These are phyloP conservation scores for Berkeleyomyces basicola DNA, from an alignment of 2,329 filamentous ascomycete genomes.

Conservation along the genomic window DNA sequence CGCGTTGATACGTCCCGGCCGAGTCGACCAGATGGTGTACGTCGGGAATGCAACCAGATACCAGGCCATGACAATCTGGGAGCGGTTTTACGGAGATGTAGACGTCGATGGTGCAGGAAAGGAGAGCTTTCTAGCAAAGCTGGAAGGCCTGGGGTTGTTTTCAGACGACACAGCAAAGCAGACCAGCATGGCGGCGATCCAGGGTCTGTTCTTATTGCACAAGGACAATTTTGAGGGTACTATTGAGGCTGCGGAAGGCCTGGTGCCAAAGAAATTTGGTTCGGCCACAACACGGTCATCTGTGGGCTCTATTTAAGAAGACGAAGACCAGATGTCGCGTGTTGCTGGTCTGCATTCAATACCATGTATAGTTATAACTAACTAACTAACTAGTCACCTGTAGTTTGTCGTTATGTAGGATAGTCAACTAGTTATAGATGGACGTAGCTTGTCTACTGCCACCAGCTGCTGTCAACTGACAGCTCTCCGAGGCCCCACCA, in stretches of 20 bases:
- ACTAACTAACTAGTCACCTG: too few species aligned
- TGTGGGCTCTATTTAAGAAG: conserved; percentile 8
- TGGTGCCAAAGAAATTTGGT: conserved; percentile 42
- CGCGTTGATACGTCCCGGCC: conserved; percentile 74
- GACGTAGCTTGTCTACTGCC: not conserved
- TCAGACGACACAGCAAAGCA: conserved; percentile 32
- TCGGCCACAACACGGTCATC: conserved; percentile 20
- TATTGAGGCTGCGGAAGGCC: conserved; percentile 57
- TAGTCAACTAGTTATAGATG: too few species aligned
- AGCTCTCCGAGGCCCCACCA: conserved; percentile 5
- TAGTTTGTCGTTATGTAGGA: too few species aligned
- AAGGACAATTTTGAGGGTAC: conserved; percentile 82
- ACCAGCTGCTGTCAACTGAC: not conserved
- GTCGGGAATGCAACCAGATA: conserved; percentile 75
- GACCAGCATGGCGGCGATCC: conserved; percentile 80
- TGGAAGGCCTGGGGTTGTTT: conserved; percentile 56
- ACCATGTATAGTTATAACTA: too few species aligned
- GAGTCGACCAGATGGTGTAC: conserved; percentile 83
- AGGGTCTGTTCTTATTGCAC: conserved; percentile 89
- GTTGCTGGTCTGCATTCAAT: too few species aligned
- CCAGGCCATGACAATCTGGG: conserved; percentile 80
- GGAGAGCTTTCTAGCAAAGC: conserved; percentile 50
- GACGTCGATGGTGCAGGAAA: conserved; percentile 48
- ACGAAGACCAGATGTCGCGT: not conserved
- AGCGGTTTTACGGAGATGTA: conserved; percentile 80